Base-by-base conservation (phyloP, 176 grass and related monocot genomes). In the Aegilops bicornis region DNA sequence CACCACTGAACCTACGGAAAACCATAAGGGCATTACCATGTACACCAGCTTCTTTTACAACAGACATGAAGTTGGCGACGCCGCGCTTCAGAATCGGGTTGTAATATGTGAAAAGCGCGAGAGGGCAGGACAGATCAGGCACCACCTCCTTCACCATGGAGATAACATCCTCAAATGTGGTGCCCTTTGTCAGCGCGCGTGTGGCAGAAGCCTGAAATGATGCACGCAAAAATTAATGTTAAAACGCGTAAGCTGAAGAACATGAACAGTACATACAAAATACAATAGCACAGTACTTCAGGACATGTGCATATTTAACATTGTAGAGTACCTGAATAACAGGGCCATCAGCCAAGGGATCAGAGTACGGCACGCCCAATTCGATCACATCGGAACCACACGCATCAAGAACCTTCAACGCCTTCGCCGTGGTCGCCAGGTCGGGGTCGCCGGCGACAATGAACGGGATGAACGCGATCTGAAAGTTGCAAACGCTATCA, bases 391-490 rank as follows among this genome's bases (percentile, higher is more conserved):
- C 94, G 0, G 94, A 93, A 67, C 97, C 97, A 45, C 94, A 99
- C 15, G 87, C 89, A 65, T 99, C 97, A 74, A 99, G 92, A 84
- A 99, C 71, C 89, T 93, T 96, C 45, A 99, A 20, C 19, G 97
- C 97, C 86, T 96, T 91, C 1, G 92, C 88, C 56, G 97, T 99
- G 71, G 97, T 94, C 6, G 79, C 72, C 69, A 99, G 24, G 83
- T 99, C 97, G 72, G 97, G 94, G 68, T 99, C 97, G n/a, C 97
- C 97, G 40, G 97, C 97, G 43, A 91, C 94, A 36, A 99, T 96
- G 78, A 99, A 99, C 4, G 97, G 97, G 27, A 99, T 77, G 31
- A 99, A 73, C 0, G 94, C 97, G 32, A 89, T 82, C 97, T 99
- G 86, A 4, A 86, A 54, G 35, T 71, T 22, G 6, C 27, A 84